These are phyloP conservation scores for Pythium monospermum DNA, from an alignment of 352 stramenopile species.

Conservation along the genomic window DNA sequence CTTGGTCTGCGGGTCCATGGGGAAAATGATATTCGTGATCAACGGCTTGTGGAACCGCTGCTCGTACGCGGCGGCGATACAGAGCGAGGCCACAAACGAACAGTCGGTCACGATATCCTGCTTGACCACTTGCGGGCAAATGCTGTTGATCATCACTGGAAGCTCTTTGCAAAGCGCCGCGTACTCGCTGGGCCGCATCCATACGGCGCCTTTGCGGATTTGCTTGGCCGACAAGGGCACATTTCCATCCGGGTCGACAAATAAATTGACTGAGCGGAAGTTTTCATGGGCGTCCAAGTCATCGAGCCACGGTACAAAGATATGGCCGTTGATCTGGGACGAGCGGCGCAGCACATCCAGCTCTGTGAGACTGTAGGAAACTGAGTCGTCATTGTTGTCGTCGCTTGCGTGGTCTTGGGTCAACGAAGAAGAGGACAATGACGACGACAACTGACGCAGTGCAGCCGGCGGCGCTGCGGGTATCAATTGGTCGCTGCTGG, in stretches of 20 bases:
- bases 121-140: constrained; percentile 75
- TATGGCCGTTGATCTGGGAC: constrained; percentile 75
- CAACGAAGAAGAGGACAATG: neutral
- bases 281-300: constrained; percentile 54
- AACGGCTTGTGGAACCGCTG: constrained; percentile 86
- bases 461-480: neutral
- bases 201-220: constrained; percentile 44
- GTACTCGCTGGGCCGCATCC: constrained; percentile 69
- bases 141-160: constrained; percentile 67
- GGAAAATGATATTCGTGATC: constrained; percentile 95
- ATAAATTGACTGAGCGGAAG: constrained; percentile 44
- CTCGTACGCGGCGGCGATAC: constrained; percentile 90
- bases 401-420: neutral
- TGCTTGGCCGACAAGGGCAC: constrained; percentile 71
- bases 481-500: constrained; percentile 14
- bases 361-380: constrained; percentile 51
- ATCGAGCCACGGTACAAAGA: constrained; percentile 83
- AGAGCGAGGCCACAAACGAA: constrained; percentile 91
- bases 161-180: constrained; percentile 32
- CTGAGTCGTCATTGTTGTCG: constrained; percentile 5
- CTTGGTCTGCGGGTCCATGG: constrained; percentile 71
- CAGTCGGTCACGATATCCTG: constrained; percentile 91
- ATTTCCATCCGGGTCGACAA: constrained; percentile 64
- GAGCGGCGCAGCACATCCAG: constrained; percentile 76
- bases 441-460: constrained; percentile 6